Conservation (phyloP, 306 rosid species). For the Quercus robur region DNA sequence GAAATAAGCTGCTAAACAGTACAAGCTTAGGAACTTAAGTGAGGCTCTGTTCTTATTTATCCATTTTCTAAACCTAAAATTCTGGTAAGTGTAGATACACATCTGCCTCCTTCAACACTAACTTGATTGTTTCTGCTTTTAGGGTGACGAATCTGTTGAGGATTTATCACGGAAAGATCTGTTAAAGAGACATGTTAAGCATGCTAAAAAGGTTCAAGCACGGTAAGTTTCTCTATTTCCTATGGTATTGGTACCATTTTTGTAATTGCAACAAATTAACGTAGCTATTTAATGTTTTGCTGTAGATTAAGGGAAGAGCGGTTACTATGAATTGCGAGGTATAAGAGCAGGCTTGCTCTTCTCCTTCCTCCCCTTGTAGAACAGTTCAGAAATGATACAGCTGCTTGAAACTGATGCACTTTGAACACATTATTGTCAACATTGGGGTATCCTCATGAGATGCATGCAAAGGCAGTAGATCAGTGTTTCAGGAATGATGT, state of each 20-base stretch:
- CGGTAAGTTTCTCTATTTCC: constrained; percentile 39
- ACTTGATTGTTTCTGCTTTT: constrained; percentile 24
- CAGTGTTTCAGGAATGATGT: background rate
- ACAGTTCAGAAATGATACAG: constrained; percentile 58
- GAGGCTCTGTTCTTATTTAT: constrained; percentile 8
- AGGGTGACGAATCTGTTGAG: constrained; percentile 57
- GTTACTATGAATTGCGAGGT: constrained; percentile 62
- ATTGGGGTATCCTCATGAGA: background rate
- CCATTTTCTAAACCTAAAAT: background rate
- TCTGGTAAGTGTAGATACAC: background rate
- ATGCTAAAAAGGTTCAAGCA: constrained; percentile 84
- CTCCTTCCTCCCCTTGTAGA: constrained; percentile 73
- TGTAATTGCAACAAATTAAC: constrained; percentile 2
- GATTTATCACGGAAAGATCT: constrained; percentile 48
- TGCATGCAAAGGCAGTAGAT: background rate
- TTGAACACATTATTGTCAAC: background rate
- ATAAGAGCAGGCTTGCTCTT: constrained; percentile 80
- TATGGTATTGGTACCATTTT: background rate
- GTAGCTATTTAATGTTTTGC: background rate
- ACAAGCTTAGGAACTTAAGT: background rate
- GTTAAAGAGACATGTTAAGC: constrained; percentile 61
- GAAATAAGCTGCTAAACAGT: too few species aligned
- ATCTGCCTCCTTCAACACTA: constrained; percentile 7
- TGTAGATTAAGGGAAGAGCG: constrained; percentile 76
- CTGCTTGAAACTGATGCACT: constrained; percentile 50